These are phyloP conservation scores for Calonectria fujianensis DNA, from an alignment of 2,329 filamentous ascomycete species.

Conservation along the genomic window DNA sequence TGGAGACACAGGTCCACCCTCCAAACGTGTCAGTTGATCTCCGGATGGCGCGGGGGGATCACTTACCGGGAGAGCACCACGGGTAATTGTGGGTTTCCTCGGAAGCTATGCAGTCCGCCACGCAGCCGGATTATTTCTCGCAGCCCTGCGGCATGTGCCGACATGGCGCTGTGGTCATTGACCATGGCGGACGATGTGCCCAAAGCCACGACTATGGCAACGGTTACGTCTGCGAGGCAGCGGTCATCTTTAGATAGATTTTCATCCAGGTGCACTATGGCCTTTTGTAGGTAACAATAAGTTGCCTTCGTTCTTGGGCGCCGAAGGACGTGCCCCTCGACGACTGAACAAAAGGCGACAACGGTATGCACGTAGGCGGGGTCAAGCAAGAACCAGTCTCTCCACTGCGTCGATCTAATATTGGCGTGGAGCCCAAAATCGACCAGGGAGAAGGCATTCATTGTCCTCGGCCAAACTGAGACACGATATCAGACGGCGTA, in stretches of 20 bases:
- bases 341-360: not conserved
- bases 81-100: slow-evolving; percentile 6
- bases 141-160: not conserved
- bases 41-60: not conserved
- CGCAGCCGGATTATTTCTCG: slow-evolving; percentile 9
- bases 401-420: not conserved
- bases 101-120: slow-evolving; percentile 1
- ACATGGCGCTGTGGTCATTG: not conserved
- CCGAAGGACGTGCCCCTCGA: not conserved
- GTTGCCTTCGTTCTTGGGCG: not conserved
- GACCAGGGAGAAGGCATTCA: slow-evolving; percentile 2
- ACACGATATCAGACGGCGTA: not conserved
- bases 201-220: not conserved
- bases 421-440: not conserved
- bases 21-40: not conserved
- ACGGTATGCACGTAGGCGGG: not conserved
- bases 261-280: not conserved
- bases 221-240: not conserved
- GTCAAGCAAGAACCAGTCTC: slow-evolving; percentile 8
- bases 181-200: not conserved
- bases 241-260: not conserved
- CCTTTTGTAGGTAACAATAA: not conserved
- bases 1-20: not conserved
- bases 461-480: not conserved
- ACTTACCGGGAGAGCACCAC: slow-evolving; percentile 12